Evolutionary conservation across 306 rosid genomes (phyloP), one percentile per base, ranked within the genome.

Genomic region (Vachellia pachyceras): DNA sequence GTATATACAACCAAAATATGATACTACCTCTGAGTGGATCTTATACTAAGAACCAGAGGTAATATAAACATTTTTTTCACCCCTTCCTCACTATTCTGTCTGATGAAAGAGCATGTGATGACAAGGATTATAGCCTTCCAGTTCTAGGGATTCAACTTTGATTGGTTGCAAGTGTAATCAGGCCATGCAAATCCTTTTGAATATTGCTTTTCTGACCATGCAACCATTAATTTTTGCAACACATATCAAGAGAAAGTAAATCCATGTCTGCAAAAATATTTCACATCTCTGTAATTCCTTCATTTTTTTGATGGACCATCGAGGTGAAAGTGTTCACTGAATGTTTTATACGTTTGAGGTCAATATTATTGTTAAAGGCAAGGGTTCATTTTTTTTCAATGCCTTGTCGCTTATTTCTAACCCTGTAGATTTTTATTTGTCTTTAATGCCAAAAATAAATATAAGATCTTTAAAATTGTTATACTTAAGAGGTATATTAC

Each of bases 1-100:
- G 82, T 80, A 54, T 4, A 75, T 2, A 75, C 15, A 52, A 69
- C 41, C 15, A 37, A 55, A 67, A 72, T n/a, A 77, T 55, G 17
- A 25, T 58, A 23, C n/a, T 33, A 42, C 0, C 20, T n/a, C n/a
- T n/a, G n/a, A n/a, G n/a, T n/a, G n/a, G n/a, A n/a, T n/a, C n/a
- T n/a, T n/a, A n/a, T n/a, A n/a, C n/a, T n/a, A n/a, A n/a, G n/a
- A n/a, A n/a, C n/a, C n/a, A n/a, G n/a, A n/a, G n/a, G n/a, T n/a
- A n/a, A n/a, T n/a, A n/a, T n/a, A n/a, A n/a, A n/a, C n/a, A n/a
- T n/a, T n/a, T 20, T 23, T 45, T 36, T 36, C 44, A 60, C 69
- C 66, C 40, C 73, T 22, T 50, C 49, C 67, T 36, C 41, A n/a
- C 74, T 47, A 14, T 64, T 55, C 40, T 66, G 1, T 13, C 29